phyloP scores from a whole-genome alignment of 192 early-diverging fungal genomes.

The Coemansia sp. region DNA sequence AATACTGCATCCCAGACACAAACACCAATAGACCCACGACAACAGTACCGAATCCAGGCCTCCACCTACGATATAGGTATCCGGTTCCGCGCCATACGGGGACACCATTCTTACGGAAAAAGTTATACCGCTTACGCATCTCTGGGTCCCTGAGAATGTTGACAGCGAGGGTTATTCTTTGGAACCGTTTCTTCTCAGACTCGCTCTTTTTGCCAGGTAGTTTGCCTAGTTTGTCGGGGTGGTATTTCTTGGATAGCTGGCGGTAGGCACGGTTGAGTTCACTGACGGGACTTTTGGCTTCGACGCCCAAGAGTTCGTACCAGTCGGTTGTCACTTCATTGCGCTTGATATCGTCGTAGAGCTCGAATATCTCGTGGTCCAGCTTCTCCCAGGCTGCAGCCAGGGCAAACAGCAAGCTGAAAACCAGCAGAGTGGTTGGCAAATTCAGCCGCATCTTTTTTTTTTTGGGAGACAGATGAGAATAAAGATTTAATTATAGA shows the following conservation, averaged over 20 bases:
- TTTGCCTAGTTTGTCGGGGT: conserved; percentile 76
- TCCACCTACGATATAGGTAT: conserved; percentile 71
- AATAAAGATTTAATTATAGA: conserved; percentile 2
- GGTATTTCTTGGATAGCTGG: conserved; percentile 67
- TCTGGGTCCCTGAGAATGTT: conserved; percentile 65
- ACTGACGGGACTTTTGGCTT: conserved; percentile 54
- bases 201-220: conserved; percentile 22
- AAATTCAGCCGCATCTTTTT: conserved; percentile 14
- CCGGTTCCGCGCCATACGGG: conserved; percentile 80
- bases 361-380: conserved; percentile 84
- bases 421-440: conserved; percentile 7
- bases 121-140: conserved; percentile 74
- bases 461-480: not conserved
- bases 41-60: conserved; percentile 69
- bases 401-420: conserved; percentile 13
- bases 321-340: conserved; percentile 61
- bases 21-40: conserved; percentile 60
- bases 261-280: conserved; percentile 72
- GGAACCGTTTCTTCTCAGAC: conserved; percentile 63
- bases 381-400: conserved; percentile 57
- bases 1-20: conserved; percentile 64
- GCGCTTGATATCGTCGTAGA: conserved; percentile 73
- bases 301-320: conserved; percentile 67
- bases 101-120: conserved; percentile 80
- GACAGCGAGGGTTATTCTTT: conserved; percentile 66